Conservation (phyloP, 164 flowering plant genomes). For the Stephania cephalantha region DNA sequence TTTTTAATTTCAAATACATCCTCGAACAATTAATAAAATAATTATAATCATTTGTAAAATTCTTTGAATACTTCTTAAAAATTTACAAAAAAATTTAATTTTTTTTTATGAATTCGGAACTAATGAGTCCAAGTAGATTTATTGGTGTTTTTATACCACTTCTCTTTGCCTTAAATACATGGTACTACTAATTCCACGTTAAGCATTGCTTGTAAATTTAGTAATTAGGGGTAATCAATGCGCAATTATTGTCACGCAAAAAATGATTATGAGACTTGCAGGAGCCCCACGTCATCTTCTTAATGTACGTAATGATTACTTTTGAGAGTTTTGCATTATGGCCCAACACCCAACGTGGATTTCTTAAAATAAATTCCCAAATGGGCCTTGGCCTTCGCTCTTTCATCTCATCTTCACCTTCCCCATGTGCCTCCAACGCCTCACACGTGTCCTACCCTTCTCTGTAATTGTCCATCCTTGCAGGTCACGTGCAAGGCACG, state of each 20-base stretch:
- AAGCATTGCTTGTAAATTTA: background rate
- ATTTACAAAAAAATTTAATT: too few relatives aligned
- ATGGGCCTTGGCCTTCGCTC: background rate
- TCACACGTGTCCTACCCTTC: background rate
- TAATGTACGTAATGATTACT: background rate
- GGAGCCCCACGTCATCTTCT: too few relatives aligned
- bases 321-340: background rate
- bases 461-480: background rate
- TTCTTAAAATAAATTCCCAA: background rate
- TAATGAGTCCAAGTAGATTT: too few relatives aligned
- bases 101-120: too few relatives aligned
- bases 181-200: too few relatives aligned
- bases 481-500: background rate
- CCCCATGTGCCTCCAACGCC: background rate
- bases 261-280: background rate
- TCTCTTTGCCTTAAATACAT: too few relatives aligned
- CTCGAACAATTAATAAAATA: too few relatives aligned
- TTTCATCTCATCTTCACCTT: background rate
- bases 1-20: too few relatives aligned
- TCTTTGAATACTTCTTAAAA: too few relatives aligned
- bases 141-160: too few relatives aligned
- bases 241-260: too few relatives aligned
- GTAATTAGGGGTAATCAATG: background rate
- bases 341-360: background rate
- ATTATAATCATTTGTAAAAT: too few relatives aligned